Conservation (phyloP, 2,329 filamentous ascomycete species). For the Thielaviopsis punctulata region DNA sequence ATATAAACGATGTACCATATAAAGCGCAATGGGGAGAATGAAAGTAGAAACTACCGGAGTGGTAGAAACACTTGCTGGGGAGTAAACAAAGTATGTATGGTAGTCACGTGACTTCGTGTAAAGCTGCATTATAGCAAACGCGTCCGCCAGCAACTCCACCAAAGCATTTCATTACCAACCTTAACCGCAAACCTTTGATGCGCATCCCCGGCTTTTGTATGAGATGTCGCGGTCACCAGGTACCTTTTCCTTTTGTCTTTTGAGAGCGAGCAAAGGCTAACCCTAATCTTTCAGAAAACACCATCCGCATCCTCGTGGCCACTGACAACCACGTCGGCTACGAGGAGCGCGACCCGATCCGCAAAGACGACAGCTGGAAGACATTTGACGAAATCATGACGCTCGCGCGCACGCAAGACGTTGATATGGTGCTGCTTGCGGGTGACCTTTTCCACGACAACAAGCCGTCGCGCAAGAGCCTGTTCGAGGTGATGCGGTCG, state of each 20-base stretch:
- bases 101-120: conserved; percentile 2
- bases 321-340: conserved; percentile 98
- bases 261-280: background rate
- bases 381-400: conserved; percentile 93
- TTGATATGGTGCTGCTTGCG: conserved; percentile 92
- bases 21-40: too few relatives aligned
- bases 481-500: conserved; percentile 95
- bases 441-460: conserved; percentile 98
- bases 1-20: background rate
- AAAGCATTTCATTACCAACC: background rate
- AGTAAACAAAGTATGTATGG: background rate
- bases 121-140: background rate
- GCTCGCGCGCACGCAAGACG: conserved; percentile 67
- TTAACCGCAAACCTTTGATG: background rate
- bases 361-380: conserved; percentile 94
- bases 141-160: background rate
- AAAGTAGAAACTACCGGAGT: background rate
- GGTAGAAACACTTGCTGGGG: background rate
- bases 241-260: background rate
- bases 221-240: background rate
- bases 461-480: conserved; percentile 83
- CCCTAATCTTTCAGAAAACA: conserved; percentile 40
- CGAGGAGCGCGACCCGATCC: conserved; percentile 78
- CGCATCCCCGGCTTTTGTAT: background rate
- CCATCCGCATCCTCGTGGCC: conserved; percentile 82